phyloP scores from a whole-genome alignment of 2,329 filamentous ascomycete genomes.

The Colletotrichum truncatum region DNA sequence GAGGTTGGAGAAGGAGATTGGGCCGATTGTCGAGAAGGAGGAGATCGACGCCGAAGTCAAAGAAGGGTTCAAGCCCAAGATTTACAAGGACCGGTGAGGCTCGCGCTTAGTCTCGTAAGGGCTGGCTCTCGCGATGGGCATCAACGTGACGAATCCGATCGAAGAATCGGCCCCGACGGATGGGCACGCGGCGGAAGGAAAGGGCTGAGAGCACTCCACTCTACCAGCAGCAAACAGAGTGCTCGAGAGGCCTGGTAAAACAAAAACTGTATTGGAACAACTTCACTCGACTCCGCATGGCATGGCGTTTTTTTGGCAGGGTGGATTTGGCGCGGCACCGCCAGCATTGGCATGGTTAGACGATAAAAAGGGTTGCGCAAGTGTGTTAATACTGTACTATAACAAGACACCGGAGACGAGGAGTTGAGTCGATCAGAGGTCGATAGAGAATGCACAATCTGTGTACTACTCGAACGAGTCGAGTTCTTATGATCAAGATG shows the following conservation, averaged over 20 bases:
- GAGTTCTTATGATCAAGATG: too few relatives aligned
- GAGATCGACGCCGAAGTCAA: constrained; percentile 81
- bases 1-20: constrained; percentile 87
- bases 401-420: background rate
- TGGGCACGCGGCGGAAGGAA: background rate
- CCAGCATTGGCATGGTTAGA: constrained; percentile 30
- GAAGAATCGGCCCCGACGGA: background rate
- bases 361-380: constrained; percentile 24
- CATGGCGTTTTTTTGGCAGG: constrained; percentile 31
- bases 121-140: too few relatives aligned
- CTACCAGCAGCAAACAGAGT: too few relatives aligned
- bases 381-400: constrained; percentile 31
- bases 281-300: constrained; percentile 35
- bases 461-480: constrained; percentile 9
- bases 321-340: constrained; percentile 26
- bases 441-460: constrained; percentile 7
- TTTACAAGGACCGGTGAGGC: constrained; percentile 79
- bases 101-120: too few relatives aligned
- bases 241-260: background rate
- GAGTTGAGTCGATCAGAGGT: constrained; percentile 3
- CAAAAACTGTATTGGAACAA: constrained; percentile 28
- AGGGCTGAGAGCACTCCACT: background rate
- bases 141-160: too few relatives aligned
- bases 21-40: constrained; percentile 74
- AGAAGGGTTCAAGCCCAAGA: constrained; percentile 92